Conservation (phyloP, 2,329 filamentous ascomycete genomes). For the Neurospora sp. region DNA sequence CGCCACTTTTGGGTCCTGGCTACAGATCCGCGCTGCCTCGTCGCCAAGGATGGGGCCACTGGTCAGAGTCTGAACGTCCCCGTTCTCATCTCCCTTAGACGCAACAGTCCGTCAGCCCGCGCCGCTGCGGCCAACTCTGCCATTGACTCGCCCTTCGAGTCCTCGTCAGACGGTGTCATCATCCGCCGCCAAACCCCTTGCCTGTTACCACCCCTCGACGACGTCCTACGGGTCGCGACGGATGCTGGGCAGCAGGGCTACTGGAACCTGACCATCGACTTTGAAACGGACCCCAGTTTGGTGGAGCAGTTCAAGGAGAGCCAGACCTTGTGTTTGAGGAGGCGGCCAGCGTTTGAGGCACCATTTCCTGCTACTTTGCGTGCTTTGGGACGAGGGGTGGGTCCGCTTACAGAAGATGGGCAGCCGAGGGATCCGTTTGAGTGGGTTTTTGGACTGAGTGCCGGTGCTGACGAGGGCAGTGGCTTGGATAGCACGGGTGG, state of each 20-base stretch:
- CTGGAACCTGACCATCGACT: constrained; percentile 75
- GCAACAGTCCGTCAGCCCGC: constrained; percentile 25
- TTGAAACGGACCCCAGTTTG: constrained; percentile 52
- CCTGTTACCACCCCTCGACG: constrained; percentile 53
- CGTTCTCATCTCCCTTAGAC: constrained; percentile 53
- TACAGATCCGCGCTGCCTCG: constrained; percentile 77
- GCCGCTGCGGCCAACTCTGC: constrained; percentile 29
- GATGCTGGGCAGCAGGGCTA: constrained; percentile 54
- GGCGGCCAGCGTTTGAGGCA: constrained; percentile 56
- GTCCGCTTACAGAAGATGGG: constrained; percentile 18
- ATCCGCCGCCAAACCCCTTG: constrained; percentile 43
- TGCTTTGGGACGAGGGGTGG: constrained; percentile 45
- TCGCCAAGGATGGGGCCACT: constrained; percentile 79
- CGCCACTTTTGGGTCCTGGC: constrained; percentile 96
- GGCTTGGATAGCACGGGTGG: neutral
- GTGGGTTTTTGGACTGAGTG: constrained; percentile 62
- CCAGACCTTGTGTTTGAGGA: constrained; percentile 65
- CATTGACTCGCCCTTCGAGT: constrained; percentile 19
- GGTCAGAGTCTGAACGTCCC: constrained; percentile 67
- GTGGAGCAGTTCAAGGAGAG: constrained; percentile 54
- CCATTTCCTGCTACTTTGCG: constrained; percentile 66
- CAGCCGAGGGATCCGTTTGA: constrained; percentile 45
- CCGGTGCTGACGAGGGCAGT: neutral
- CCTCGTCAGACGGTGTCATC: constrained; percentile 21
- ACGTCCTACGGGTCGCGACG: constrained; percentile 49